These are phyloP conservation scores for Teratosphaeria gauchensis DNA, from an alignment of 2,329 filamentous ascomycete genomes.

Conservation along the genomic window DNA sequence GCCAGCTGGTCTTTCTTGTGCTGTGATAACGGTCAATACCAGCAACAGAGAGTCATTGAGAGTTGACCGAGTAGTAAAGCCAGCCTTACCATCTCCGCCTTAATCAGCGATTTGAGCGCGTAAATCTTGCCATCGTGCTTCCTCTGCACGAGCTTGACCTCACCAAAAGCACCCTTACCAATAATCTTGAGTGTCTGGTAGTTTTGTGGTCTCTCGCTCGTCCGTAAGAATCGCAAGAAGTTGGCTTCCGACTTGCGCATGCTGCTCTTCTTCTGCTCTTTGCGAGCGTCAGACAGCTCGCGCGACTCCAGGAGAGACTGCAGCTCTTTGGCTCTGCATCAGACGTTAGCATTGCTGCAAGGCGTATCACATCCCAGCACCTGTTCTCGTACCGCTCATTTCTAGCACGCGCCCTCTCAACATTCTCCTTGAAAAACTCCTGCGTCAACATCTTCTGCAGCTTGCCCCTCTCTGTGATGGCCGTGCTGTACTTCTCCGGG, in stretches of 20 bases:
- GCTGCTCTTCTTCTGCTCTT: constrained; percentile 75
- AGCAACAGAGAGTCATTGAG: neutral
- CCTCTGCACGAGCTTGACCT: constrained; percentile 95
- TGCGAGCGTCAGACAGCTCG: constrained; percentile 62
- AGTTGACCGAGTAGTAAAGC: neutral
- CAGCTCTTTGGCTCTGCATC: constrained; percentile 72
- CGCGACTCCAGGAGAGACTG: constrained; percentile 76
- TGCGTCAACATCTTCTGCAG: constrained; percentile 57
- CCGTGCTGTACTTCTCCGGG: constrained; percentile 79
- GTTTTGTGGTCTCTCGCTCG: constrained; percentile 86
- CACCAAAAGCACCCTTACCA: constrained; percentile 96
- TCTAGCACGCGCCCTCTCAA: constrained; percentile 86
- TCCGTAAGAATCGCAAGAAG: constrained; percentile 87
- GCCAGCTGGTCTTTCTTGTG: constrained; percentile 98
- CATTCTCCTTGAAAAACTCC: constrained; percentile 95
- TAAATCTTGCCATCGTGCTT: constrained; percentile 96
- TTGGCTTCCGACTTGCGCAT: constrained; percentile 82
- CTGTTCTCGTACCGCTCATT: constrained; percentile 63
- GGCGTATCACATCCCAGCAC: neutral
- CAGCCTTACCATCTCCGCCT: constrained; percentile 72
- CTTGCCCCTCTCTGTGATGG: constrained; percentile 64
- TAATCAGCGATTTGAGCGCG: constrained; percentile 95
- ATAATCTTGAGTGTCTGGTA: constrained; percentile 97
- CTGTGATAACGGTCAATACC: constrained; percentile 23
- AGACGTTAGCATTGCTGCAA: neutral